Evolutionary conservation across 2,329 filamentous ascomycete genomes (phyloP).

Genomic region (Fusarium sulawesiense): DNA sequence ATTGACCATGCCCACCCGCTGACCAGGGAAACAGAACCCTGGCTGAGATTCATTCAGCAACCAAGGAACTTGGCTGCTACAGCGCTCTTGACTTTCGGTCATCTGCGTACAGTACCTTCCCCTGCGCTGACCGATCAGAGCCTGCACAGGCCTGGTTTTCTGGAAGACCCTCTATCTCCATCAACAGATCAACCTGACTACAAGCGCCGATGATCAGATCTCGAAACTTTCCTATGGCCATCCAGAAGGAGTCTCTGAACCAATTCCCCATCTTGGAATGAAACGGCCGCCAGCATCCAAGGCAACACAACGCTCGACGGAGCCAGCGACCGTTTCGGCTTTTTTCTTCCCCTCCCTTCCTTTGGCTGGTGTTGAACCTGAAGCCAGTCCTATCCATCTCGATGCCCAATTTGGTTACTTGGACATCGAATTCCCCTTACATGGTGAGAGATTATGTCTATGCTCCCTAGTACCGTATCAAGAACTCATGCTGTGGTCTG

Average conservation of each 20-base stretch:
- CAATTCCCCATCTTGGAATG: background rate
- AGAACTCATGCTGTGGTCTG: constrained; percentile 2
- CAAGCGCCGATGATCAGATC: background rate
- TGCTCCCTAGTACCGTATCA: background rate
- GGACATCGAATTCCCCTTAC: background rate
- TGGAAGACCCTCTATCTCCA: constrained; percentile 21
- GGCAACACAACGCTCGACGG: background rate
- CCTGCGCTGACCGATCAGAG: constrained; percentile 3
- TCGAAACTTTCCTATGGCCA: constrained; percentile 21
- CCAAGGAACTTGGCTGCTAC: constrained; percentile 38
- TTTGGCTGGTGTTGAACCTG: background rate
- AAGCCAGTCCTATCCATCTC: constrained; percentile 2
- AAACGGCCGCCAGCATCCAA: constrained; percentile 7
- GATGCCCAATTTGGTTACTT: background rate
- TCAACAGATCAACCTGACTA: constrained; percentile 3
- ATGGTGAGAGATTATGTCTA: background rate
- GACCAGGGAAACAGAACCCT: constrained; percentile 31
- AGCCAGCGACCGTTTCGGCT: background rate
- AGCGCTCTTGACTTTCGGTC: constrained; percentile 14
- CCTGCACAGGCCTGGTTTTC: constrained; percentile 11
- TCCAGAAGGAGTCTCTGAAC: constrained; percentile 8
- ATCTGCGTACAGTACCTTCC: constrained; percentile 15
- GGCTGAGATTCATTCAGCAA: constrained; percentile 9
- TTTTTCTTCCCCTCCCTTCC: background rate
- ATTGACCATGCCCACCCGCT: constrained; percentile 26